These are phyloP conservation scores for Heritiera littoralis DNA, from an alignment of 345 rosid species.

Conservation along the genomic window DNA sequence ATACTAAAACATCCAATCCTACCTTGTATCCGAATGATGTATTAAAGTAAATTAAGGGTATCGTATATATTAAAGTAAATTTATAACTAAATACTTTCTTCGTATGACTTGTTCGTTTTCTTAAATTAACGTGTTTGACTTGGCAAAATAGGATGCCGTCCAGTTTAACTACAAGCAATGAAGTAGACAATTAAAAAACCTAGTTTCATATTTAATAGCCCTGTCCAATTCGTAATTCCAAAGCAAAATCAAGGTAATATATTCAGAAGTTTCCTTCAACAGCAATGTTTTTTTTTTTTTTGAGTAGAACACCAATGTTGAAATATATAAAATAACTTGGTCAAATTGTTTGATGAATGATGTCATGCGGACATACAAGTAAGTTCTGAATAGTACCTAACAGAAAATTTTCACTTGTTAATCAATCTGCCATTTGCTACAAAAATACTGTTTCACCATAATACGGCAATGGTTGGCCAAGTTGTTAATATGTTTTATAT, in stretches of 20 bases:
- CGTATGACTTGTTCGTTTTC: not conserved
- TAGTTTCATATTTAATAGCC: not conserved
- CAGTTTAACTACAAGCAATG: not conserved
- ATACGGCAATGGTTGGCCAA: no score
- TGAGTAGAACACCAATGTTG: not conserved
- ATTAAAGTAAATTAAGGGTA: not conserved
- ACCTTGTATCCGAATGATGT: not conserved
- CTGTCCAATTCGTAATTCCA: not conserved
- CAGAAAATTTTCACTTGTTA: not conserved
- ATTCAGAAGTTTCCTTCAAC: not conserved
- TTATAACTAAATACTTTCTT: not conserved
- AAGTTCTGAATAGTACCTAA: not conserved
- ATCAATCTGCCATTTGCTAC: not conserved
- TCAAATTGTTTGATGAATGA: not conserved
- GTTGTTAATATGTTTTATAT: no score
- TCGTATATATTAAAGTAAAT: not conserved
- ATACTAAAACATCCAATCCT: not conserved
- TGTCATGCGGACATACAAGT: not conserved
- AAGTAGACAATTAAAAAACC: not conserved
- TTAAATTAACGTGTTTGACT: not conserved
- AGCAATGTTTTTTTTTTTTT: not conserved
- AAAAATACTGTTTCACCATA: no score
- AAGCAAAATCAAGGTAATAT: not conserved
- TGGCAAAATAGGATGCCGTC: not conserved
- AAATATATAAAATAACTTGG: not conserved